Base-by-base conservation (phyloP, 2,329 filamentous ascomycete genomes). In the Cladobotryum protrusum region DNA sequence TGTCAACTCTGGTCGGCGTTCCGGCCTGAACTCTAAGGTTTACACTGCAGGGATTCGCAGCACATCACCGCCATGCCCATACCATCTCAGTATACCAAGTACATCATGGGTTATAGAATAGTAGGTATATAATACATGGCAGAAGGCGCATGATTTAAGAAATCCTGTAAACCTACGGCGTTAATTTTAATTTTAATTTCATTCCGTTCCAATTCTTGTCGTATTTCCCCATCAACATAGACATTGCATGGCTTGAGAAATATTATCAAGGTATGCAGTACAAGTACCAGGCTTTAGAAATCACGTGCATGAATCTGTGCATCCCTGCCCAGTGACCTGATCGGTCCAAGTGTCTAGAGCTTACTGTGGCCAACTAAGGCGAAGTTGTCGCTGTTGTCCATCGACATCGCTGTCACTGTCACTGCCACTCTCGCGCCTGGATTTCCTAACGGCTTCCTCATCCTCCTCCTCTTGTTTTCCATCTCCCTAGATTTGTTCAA, bases 401-500 rank as follows among this genome's bases (percentile, higher is more conserved):
- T 19, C 15, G 15, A n/a, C 35, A 37, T 37, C 12, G n/a, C 13
- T 13, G 12, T n/a, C 12, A 37, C 13, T 13, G 12, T n/a, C 35
- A 37, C 12, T 37, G 35, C 17, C 35, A 37, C 12, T 37, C 12
- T 12, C 35, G 24, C 6, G 24, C 6, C 24, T 29, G 6, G 24
- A 29, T 29, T 29, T 29, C 11, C 24, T 29, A 24, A 13, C 29
- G 29, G 4, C 41, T 20, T 24, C 17, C 9, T 45, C 43, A 17
- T 34, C 15, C 13, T 35, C 15, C 14, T n/a, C 14, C 11, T 8
- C 5, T 33, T 8, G n/a, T n/a, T 29, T 15, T 43, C 18, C 35
- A 6, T 17, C 14, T 12, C 11, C 6, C 35, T 17, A 37, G 12
- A n/a, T 6, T 37, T 37, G 14, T 13, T 17, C n/a, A 73, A 66